Evolutionary conservation across 2,329 filamentous ascomycete genomes (phyloP).

Genomic region (Fusarium sp.): DNA sequence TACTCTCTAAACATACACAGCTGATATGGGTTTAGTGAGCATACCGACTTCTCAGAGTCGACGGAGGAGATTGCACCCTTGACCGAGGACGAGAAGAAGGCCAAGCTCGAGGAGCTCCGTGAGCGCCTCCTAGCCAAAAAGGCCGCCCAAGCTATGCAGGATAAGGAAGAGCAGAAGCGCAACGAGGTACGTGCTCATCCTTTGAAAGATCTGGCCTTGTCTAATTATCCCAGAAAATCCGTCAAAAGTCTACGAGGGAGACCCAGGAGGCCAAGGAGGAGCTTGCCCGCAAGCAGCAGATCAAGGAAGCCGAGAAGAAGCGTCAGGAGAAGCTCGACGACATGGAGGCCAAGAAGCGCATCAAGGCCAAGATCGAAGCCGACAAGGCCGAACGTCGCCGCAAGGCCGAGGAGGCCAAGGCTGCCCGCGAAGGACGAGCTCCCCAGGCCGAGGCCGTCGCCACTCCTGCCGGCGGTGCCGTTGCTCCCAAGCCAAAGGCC

Average conservation of each 20-base stretch:
- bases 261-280: slow-evolving; percentile 90
- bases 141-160: slow-evolving; percentile 70
- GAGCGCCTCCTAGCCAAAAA: slow-evolving; percentile 76
- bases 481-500: slow-evolving; percentile 66
- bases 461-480: slow-evolving; percentile 53
- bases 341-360: slow-evolving; percentile 82
- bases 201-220: neutral
- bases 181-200: slow-evolving; percentile 71
- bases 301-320: slow-evolving; percentile 89
- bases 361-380: slow-evolving; percentile 91
- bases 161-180: slow-evolving; percentile 81
- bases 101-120: slow-evolving; percentile 77
- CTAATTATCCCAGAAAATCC: slow-evolving; percentile 63
- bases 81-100: slow-evolving; percentile 89
- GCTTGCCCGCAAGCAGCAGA: slow-evolving; percentile 82
- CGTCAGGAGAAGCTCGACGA: slow-evolving; percentile 87
- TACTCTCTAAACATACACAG: neutral
- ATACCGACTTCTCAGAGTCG: slow-evolving; percentile 91
- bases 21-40: slow-evolving; percentile 62
- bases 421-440: slow-evolving; percentile 77
- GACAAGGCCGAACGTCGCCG: slow-evolving; percentile 89
- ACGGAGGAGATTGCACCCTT: slow-evolving; percentile 90
- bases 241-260: slow-evolving; percentile 88
- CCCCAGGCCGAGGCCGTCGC: slow-evolving; percentile 56
- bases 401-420: slow-evolving; percentile 86